Base-by-base conservation (phyloP, 768 basidiomycete genomes). In the Xanthoconium stramineum region DNA sequence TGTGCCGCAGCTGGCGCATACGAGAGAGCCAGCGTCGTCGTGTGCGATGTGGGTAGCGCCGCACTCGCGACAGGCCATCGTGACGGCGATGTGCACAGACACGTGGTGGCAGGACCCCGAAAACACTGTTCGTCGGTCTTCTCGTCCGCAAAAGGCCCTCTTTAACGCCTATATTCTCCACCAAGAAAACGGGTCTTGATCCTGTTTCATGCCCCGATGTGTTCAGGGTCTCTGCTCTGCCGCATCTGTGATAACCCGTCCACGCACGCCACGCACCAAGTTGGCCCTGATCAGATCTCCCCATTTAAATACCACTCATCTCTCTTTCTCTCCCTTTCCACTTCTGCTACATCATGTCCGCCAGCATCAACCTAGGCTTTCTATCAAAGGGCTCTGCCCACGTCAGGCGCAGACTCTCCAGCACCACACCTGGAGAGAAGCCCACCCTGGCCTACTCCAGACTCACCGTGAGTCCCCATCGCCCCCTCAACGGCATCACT, bases 1-100 rank as follows among this genome's bases (percentile, higher is more conserved):
- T n/a, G 83, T 84, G 15, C 86, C 90, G 61, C 90, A 91, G n/a
- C 58, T 50, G 13, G 81, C 81, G 70, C 90, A 92, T 56, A 91
- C 82, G 45, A 76, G 70, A 3, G 86, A 85, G 53, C 78, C 80
- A 29, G 80, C 78, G 33, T 79, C 76, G 61, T 83, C 82, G 70
- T 85, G 78, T 77, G 79, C 83, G 58, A 77, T 69, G 17, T 80
- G 81, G 53, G 63, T 17, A 13, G 73, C 79, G 43, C 77, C 79
- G 68, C 89, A 90, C 44, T 80, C 80, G 30, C 53, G 70, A 73
- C 88, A 89, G 32, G 52, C 45, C 60, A 70, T 66, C 17, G 17
- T 24, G 24, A 24, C 24, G 24, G 24, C 24, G 24, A 4, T 24
- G 24, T 32, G 19, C 20, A 28, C 15, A 47, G 20, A 1, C 3